These are phyloP conservation scores for Ganoderma boninense DNA, from an alignment of 1,284 basidiomycete genomes.

Conservation along the genomic window DNA sequence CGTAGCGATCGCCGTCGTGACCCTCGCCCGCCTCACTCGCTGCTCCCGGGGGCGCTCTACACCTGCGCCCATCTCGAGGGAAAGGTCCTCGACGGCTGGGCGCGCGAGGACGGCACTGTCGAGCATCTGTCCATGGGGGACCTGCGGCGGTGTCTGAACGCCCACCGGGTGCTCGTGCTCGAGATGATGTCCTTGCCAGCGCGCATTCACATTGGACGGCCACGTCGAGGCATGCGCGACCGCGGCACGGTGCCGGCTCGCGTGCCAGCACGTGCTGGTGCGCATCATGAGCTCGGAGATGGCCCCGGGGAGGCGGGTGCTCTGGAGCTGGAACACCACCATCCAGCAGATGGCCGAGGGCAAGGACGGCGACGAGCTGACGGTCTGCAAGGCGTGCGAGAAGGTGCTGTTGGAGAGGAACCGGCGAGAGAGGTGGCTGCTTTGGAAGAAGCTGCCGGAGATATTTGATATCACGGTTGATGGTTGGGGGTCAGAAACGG, in stretches of 20 bases:
- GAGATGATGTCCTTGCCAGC: neutral
- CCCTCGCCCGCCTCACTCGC: too few species aligned
- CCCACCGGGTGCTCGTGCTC: neutral
- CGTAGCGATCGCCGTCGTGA: too few species aligned
- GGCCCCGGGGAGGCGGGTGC: too few species aligned
- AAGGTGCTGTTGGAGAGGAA: neutral
- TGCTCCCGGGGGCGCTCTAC: too few species aligned
- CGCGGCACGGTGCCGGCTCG: neutral
- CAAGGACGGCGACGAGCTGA: too few species aligned
- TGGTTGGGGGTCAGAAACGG: neutral
- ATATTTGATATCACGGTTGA: neutral
- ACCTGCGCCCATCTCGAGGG: too few species aligned
- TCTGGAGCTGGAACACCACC: too few species aligned
- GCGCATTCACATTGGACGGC: neutral
- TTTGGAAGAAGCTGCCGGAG: neutral
- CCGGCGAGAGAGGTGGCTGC: neutral
- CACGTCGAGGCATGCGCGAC: neutral
- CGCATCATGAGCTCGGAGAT: too few species aligned
- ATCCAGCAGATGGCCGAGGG: too few species aligned
- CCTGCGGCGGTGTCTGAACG: conserved; percentile 12
- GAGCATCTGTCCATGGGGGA: conserved; percentile 5
- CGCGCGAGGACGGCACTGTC: conserved; percentile 12
- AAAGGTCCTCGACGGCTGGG: neutral
- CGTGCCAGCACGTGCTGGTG: too few species aligned
- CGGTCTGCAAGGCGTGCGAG: too few species aligned